phyloP scores from a whole-genome alignment of 1,284 basidiomycete species.

The Cutaneotrichosporon cavernicola region DNA sequence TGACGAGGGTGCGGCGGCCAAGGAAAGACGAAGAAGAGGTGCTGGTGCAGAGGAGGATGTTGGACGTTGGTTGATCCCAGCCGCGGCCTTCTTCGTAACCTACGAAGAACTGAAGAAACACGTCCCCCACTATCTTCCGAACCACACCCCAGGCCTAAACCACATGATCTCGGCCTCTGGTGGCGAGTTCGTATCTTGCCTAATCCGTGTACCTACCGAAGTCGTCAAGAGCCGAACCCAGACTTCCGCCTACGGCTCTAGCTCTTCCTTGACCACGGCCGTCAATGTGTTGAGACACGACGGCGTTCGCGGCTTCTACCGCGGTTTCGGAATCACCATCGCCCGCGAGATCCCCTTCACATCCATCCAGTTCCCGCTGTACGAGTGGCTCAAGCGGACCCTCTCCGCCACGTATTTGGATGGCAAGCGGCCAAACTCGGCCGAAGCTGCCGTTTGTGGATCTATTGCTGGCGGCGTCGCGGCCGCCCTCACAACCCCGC shows the following conservation, averaged over 20 bases:
- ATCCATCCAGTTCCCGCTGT: constrained; percentile 94
- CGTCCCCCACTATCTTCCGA: constrained; percentile 57
- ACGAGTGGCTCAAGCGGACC: constrained; percentile 78
- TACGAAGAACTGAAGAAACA: constrained; percentile 85
- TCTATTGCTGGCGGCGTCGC: constrained; percentile 87
- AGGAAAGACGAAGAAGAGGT: too few species aligned
- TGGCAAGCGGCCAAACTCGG: constrained; percentile 63
- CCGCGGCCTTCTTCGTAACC: constrained; percentile 90
- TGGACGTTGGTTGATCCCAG: constrained; percentile 54
- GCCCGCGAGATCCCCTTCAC: constrained; percentile 93
- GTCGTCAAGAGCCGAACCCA: constrained; percentile 85
- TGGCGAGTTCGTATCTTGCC: constrained; percentile 85
- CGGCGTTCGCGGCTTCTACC: constrained; percentile 70
- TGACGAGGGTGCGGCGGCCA: too few species aligned
- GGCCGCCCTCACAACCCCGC: constrained; percentile 85
- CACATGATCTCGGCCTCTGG: constrained; percentile 78
- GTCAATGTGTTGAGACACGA: constrained; percentile 59
- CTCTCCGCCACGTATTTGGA: constrained; percentile 56
- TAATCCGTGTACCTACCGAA: constrained; percentile 91
- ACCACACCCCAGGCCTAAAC: constrained; percentile 64
- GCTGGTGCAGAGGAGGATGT: too few species aligned
- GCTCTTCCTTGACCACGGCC: constrained; percentile 48
- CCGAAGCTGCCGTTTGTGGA: constrained; percentile 88
- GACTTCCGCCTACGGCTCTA: constrained; percentile 65
- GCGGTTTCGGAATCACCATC: constrained; percentile 75